A percentile compares a stretch with the other conserved stretches of the same genome.
These are phyloP conservation scores for Golubevia pallescens DNA, from an alignment of 1,284 basidiomycete species.

Conservation along the genomic window DNA sequence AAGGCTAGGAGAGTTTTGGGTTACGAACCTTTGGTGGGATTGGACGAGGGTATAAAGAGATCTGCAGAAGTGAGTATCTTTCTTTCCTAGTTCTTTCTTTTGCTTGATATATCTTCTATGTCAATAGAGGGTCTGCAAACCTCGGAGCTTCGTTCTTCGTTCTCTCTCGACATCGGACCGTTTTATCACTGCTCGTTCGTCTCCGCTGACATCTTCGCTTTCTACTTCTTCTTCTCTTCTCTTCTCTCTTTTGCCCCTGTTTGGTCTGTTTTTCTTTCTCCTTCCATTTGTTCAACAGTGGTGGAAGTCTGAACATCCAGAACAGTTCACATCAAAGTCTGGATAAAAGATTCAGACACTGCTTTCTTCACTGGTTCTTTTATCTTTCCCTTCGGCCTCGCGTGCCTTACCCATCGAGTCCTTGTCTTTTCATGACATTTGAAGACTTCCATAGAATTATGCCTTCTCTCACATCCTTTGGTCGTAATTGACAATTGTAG, in stretches of 20 bases:
- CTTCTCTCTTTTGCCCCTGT: neutral
- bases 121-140: neutral
- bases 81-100: conserved; percentile 37
- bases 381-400: neutral
- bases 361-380: neutral
- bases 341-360: neutral
- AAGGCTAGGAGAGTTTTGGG: conserved; percentile 88
- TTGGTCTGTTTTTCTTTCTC: neutral
- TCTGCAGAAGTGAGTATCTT: conserved; percentile 69
- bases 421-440: too few species aligned
- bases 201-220: neutral
- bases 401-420: too few species aligned
- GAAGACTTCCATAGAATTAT: too few species aligned
- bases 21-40: conserved; percentile 86
- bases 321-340: neutral
- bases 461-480: too few species aligned
- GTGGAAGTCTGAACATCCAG: conserved; percentile 12
- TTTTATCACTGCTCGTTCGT: neutral
- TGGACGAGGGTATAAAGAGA: conserved; percentile 84
- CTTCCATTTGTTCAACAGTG: conserved; percentile 1
- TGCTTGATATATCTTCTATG: conserved; percentile 14
- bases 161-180: neutral
- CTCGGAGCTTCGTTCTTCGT: neutral
- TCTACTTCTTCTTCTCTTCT: neutral
- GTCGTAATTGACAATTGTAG: too few species aligned